Evolutionary conservation across 1,284 basidiomycete species (phyloP), one percentile per base, ranked within the genome.

Genomic region (Trametes polyzona): DNA sequence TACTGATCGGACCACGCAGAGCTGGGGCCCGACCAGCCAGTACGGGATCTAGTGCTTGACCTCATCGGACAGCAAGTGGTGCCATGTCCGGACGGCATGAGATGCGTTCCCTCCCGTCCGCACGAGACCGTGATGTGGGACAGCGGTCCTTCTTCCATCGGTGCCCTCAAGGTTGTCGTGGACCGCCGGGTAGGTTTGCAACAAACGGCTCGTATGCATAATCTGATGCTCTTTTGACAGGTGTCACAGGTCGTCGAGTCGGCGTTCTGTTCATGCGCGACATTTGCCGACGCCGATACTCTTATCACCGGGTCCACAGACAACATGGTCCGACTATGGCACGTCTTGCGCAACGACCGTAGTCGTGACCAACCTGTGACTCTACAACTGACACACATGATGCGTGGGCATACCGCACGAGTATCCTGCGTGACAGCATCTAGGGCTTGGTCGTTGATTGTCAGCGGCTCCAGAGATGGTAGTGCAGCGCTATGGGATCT

Each of bases 401-500:
- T 96, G 76, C 83, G 91, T 5, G 86, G 90, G 11, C 93, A 95
- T 66, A 83, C 82, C 2, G 81, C 83, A 17, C 76, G 81, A 24
- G 84, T 97, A 7, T 71, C 81, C 0, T 89, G 86, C 65, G 77
- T 97, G 2, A 77, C 87, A 3, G 87, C 90, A 0, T 96, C 92
- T 14, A 78, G 88, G 30, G 75, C 87, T 0, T 97, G 94, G 94
- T 92, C 91, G 1, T 68, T 96, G 19, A 83, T 88, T 14, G 84
- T 96, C 42, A 96, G 91, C 59, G 94, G 94, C 6, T 91, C 92
- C 6, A 81, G 83, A 58, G 94, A 97, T 65, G 90, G 92, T 1
- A 92, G 87, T 57, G 93, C 90, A 0, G 88, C 90, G 14, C 65
- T 97, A 7, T 98, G 96, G 96, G 96, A 98, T 70, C 79, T 94